Percentiles rank a stretch among this genome's conserved stretches.
Evolutionary conservation across 2,329 filamentous ascomycete genomes (phyloP).

Genomic region (Arthrocladium fulminans): DNA sequence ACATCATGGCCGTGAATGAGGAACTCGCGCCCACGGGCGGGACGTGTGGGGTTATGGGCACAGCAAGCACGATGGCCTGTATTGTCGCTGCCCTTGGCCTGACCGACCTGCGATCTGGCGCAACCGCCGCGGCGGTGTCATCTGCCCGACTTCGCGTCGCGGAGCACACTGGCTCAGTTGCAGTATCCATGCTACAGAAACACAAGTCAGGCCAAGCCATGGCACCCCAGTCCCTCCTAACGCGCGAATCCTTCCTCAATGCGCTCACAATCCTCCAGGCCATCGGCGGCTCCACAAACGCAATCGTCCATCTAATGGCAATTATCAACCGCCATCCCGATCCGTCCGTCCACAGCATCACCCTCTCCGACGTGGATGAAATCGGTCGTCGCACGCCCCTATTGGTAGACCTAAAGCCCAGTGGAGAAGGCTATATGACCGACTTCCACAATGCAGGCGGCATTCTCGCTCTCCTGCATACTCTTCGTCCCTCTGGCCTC

Average conservation of each 20-base stretch:
- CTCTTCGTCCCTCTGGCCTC: slow-evolving; percentile 32
- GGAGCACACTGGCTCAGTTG: slow-evolving; percentile 41
- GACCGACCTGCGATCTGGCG: slow-evolving; percentile 43
- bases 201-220: slow-evolving; percentile 36
- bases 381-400: slow-evolving; percentile 41
- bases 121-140: slow-evolving; percentile 46
- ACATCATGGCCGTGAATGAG: slow-evolving; percentile 61
- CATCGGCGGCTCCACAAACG: slow-evolving; percentile 50
- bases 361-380: slow-evolving; percentile 39
- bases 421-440: slow-evolving; percentile 47
- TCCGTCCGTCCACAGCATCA: slow-evolving; percentile 35
- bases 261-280: slow-evolving; percentile 48
- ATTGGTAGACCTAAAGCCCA: slow-evolving; percentile 45
- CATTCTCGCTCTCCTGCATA: slow-evolving; percentile 41
- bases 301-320: slow-evolving; percentile 48
- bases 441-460: slow-evolving; percentile 47
- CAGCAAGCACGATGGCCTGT: slow-evolving; percentile 50
- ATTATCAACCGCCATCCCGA: slow-evolving; percentile 46
- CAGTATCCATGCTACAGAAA: slow-evolving; percentile 32
- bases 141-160: slow-evolving; percentile 45
- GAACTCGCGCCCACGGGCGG: slow-evolving; percentile 62
- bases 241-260: slow-evolving; percentile 48
- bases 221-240: slow-evolving; percentile 47
- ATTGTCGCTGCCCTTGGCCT: slow-evolving; percentile 44
- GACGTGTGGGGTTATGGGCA: slow-evolving; percentile 52